Base-by-base conservation (phyloP, 2,329 filamentous ascomycete genomes). In the Nannizziopsis barbatae region DNA sequence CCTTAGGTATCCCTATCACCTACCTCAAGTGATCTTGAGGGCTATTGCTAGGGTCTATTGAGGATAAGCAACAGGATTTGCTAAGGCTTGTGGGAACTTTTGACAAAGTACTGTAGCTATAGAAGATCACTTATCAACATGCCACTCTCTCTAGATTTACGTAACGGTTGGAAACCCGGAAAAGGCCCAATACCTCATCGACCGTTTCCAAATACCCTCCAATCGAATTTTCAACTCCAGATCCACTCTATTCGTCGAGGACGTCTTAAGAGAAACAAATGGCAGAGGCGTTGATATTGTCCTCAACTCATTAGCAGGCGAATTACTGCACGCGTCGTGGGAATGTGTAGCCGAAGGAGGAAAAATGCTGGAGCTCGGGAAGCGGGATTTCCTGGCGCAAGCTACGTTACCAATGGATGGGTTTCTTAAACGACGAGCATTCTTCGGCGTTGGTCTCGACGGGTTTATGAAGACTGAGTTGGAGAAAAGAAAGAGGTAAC, bases 291-390 rank as follows among this genome's bases (percentile, higher is more conserved):
- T 59, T 6, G 57, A 63, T 38, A n/a, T 62, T 2, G 57, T 60
- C 5, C 49, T 63, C 2, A 64, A 61, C 42, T 61, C 59, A 1
- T 46, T 63, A 1, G 52, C 58, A 2, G 61, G 59, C 1, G 59
- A 62, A 3, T 41, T 62, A 2, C 44, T 62, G 1, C 54, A 58
- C 14, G 53, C 55, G 1, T 56, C 57, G 0, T 63, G 60, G 59
- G 47, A 56, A 18, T 58, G 56, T 41, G 53, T 60, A 7, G 59
- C 59, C 0, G 49, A 53, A 1, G 53, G 51, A 10, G 61, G 61
- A 1, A 53, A 41, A 3, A 51, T 60, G n/a, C 42, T 62, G 14
- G 56, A 61, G 22, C 51, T 61, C 11, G 56, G 54, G 7, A 60
- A 58, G 37, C 17, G 48, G 17, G 57, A 58, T 36, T 45, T 57